Percentiles rank a stretch among this genome's conserved stretches.
phyloP scores from a whole-genome alignment of 129 eudicot species.

The Scalesia atractyloides region DNA sequence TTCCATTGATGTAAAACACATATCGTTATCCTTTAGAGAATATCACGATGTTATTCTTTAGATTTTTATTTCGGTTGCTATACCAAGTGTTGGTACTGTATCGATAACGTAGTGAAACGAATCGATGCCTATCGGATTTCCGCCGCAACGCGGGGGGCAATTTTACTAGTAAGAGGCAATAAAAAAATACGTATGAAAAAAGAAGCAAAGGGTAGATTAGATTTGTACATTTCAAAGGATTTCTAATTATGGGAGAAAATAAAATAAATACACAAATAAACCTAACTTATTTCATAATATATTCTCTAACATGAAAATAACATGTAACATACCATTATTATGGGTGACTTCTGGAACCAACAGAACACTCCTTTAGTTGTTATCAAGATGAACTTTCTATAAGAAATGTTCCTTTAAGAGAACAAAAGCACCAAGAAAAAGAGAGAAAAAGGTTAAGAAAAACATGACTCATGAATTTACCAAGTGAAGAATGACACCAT shows the following conservation, averaged over 20 bases:
- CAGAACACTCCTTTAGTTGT: background rate
- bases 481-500: constrained; percentile 26
- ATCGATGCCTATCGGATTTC: too few species aligned
- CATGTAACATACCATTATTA: background rate
- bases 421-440: constrained; percentile 10
- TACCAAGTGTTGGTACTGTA: too few species aligned
- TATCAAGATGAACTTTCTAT: constrained; percentile 24
- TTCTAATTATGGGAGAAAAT: background rate
- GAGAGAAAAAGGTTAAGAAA: background rate
- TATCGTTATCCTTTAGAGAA: too few species aligned
- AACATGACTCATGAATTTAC: constrained; percentile 30
- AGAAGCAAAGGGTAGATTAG: background rate
- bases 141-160: too few species aligned
- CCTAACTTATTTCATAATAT: background rate
- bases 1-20: too few species aligned
- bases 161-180: background rate
- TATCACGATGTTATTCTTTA: too few species aligned
- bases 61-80: too few species aligned
- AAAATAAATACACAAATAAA: background rate
- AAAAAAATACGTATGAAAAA: background rate
- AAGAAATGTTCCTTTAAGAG: constrained; percentile 22
- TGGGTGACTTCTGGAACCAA: background rate
- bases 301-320: background rate
- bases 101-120: too few species aligned
- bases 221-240: background rate